These are phyloP conservation scores for Kwoniella bestiolae DNA, from an alignment of 768 basidiomycete species.

Conservation along the genomic window DNA sequence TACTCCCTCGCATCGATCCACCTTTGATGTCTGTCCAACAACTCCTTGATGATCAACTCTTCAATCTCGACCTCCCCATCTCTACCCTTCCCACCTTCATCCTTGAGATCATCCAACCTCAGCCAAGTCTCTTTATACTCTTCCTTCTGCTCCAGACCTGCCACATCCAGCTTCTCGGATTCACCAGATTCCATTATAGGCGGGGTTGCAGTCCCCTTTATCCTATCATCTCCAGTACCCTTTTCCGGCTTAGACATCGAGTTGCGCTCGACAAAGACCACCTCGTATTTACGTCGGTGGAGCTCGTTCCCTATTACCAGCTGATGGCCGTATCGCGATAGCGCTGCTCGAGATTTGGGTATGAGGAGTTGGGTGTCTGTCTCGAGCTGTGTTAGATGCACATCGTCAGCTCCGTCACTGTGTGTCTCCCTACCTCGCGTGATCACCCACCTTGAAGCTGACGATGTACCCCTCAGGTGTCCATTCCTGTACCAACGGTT, in stretches of 20 bases:
- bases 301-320: conserved; percentile 96
- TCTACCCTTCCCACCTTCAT: conserved; percentile 22
- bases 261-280: conserved; percentile 76
- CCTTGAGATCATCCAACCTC: conserved; percentile 43
- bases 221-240: conserved; percentile 22
- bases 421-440: no score
- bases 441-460: conserved; percentile 94
- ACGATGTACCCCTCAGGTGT: conserved; percentile 86
- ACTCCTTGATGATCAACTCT: conserved; percentile 79
- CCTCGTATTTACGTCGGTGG: conserved; percentile 85
- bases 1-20: conserved; percentile 62
- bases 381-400: conserved; percentile 69
- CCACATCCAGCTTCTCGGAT: not conserved
- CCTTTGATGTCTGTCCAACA: conserved; percentile 71
- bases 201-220: conserved; percentile 35
- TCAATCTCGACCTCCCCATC: conserved; percentile 78
- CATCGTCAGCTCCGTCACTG: no score
- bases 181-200: conserved; percentile 19
- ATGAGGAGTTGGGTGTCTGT: conserved; percentile 81
- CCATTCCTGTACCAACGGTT: conserved; percentile 94
- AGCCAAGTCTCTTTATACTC: conserved; percentile 57
- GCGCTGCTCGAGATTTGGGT: conserved; percentile 84
- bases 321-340: conserved; percentile 94
- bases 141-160: conserved; percentile 1
- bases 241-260: conserved; percentile 1